phyloP scores from a whole-genome alignment of 2,329 filamentous ascomycete genomes.

The Aspergillus terreus region DNA sequence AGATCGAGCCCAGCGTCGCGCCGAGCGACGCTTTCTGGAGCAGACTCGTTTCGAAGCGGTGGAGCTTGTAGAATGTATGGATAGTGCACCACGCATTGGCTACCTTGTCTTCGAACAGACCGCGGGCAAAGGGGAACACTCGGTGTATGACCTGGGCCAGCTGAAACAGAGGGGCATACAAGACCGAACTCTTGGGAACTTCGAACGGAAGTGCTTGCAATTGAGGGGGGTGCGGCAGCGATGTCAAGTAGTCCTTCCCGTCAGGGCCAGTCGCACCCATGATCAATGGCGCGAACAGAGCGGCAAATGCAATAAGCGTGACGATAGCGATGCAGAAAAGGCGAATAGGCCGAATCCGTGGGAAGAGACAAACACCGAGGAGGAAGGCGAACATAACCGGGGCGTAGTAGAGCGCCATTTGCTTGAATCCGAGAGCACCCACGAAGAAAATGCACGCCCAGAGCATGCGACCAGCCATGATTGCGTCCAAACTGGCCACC shows the following conservation, averaged over 20 bases:
- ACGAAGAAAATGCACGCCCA: constrained; percentile 96
- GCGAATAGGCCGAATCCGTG: constrained; percentile 62
- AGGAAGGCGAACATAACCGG: constrained; percentile 90
- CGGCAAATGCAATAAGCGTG: constrained; percentile 68
- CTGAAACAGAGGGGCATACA: constrained; percentile 75
- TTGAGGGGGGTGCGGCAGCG: constrained; percentile 62
- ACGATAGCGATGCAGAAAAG: constrained; percentile 71
- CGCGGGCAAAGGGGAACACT: constrained; percentile 94
- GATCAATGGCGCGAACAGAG: constrained; percentile 73
- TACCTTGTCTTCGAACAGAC: constrained; percentile 97
- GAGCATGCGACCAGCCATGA: constrained; percentile 76
- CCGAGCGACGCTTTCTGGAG: constrained; percentile 73
- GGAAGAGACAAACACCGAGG: constrained; percentile 78
- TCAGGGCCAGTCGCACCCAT: constrained; percentile 67
- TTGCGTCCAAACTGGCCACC: constrained; percentile 80
- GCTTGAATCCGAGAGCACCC: constrained; percentile 90
- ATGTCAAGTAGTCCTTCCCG: constrained; percentile 59
- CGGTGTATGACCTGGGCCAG: constrained; percentile 80
- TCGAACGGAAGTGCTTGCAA: constrained; percentile 54
- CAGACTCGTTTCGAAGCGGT: constrained; percentile 64
- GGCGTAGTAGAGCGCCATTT: constrained; percentile 98
- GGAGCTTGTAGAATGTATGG: constrained; percentile 85
- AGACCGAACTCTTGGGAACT: constrained; percentile 62
- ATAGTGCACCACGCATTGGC: constrained; percentile 97
- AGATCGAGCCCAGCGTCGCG: constrained; percentile 71